A percentile compares a stretch with the other conserved stretches of the same genome.
Conservation (phyloP, 2,329 filamentous ascomycete species). For the Aspergillus pseudoviridinutans region DNA sequence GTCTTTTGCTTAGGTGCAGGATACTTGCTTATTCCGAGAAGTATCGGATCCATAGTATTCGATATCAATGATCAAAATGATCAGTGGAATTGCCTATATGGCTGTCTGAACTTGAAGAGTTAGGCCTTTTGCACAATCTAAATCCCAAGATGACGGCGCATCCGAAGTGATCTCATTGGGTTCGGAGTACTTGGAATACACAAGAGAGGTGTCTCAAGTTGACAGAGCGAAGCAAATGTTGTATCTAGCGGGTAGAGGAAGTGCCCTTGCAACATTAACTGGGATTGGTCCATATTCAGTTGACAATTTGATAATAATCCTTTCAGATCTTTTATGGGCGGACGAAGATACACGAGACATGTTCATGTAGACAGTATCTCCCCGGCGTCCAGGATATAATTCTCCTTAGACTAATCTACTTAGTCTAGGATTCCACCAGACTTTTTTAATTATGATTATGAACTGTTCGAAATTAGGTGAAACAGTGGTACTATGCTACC, state of each 20-base stretch:
- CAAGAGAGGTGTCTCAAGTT: too few species aligned
- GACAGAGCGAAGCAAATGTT: too few species aligned
- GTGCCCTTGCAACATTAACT: too few species aligned
- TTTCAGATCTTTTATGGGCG: too few species aligned
- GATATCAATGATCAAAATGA: background rate
- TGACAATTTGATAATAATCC: too few species aligned
- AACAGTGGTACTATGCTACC: background rate
- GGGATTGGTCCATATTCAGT: too few species aligned
- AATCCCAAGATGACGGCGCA: too few species aligned
- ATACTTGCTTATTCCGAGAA: background rate
- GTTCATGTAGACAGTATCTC: too few species aligned
- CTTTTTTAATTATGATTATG: background rate
- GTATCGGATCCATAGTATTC: background rate
- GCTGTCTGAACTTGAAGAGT: background rate
- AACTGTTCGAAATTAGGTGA: background rate
- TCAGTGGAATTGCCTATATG: background rate
- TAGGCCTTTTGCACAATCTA: background rate
- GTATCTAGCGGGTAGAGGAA: too few species aligned
- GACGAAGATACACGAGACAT: too few species aligned
- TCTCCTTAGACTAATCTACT: background rate
- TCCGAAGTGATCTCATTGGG: background rate
- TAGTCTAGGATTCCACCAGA: background rate
- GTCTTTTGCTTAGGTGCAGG: too few species aligned
- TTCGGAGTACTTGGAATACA: background rate
- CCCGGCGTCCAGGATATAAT: background rate